Conservation (phyloP, 2,329 filamentous ascomycete species). For the Cladosporium cucumerinum region DNA sequence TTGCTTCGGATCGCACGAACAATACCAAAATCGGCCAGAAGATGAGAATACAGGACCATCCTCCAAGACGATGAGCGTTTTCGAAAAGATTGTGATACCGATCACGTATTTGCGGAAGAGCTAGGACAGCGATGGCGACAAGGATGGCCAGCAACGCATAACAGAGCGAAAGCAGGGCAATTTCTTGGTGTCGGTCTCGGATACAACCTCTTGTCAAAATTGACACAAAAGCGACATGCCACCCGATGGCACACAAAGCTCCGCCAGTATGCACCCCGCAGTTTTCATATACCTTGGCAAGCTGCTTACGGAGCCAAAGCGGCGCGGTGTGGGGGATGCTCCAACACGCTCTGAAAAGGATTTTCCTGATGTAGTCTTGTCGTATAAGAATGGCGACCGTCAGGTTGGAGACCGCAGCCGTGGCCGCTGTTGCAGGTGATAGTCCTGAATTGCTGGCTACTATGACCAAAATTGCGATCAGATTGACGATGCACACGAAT, state of each 20-base stretch:
- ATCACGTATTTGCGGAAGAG: not conserved
- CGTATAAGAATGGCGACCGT: not conserved
- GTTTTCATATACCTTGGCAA: slow-evolving; percentile 33
- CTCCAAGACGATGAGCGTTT: not conserved
- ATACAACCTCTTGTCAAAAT: not conserved
- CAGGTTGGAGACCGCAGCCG: not conserved
- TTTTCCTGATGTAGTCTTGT: slow-evolving; percentile 1
- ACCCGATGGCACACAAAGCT: slow-evolving; percentile 25
- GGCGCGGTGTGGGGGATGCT: slow-evolving; percentile 28
- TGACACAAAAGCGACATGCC: not conserved
- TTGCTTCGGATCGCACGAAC: not conserved
- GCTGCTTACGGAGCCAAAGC: slow-evolving; percentile 26
- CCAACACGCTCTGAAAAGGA: slow-evolving; percentile 19
- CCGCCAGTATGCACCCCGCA: slow-evolving; percentile 32
- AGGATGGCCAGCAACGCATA: not conserved
- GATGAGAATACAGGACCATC: not conserved
- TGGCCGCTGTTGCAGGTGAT: not conserved
- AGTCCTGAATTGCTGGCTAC: not conserved
- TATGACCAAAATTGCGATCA: not conserved
- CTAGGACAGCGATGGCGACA: not conserved
- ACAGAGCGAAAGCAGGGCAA: not conserved
- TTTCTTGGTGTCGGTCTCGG: not conserved
- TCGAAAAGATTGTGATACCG: slow-evolving; percentile 2
- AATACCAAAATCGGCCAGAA: slow-evolving; percentile 5
- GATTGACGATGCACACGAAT: not conserved